phyloP scores from a whole-genome alignment of 148 eudicot species.

The Rhododendron kiyosumense region DNA sequence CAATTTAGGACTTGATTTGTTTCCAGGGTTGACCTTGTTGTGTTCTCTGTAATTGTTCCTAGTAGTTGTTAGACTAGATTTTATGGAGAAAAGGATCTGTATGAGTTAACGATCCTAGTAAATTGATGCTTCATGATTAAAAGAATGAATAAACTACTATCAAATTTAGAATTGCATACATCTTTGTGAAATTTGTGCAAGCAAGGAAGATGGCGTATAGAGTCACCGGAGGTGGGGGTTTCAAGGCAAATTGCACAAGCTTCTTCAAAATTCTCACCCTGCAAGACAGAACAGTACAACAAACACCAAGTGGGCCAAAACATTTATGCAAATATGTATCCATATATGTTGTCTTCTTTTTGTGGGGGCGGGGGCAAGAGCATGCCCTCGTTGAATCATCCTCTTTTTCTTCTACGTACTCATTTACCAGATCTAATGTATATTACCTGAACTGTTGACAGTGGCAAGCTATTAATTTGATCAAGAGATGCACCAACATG shows the following conservation, averaged over 20 bases:
- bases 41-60: background rate
- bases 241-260: conserved; percentile 88
- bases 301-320: conserved; percentile 3
- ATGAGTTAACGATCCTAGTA: background rate
- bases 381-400: background rate
- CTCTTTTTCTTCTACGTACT: background rate
- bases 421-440: background rate
- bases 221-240: conserved; percentile 69
- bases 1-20: background rate
- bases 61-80: background rate
- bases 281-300: conserved; percentile 17
- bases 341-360: background rate
- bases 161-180: conserved; percentile 31
- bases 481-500: conserved; percentile 68
- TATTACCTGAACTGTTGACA: conserved; percentile 69
- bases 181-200: conserved; percentile 97
- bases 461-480: conserved; percentile 65
- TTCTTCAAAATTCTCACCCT: conserved; percentile 59
- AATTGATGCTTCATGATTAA: background rate
- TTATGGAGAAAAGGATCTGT: background rate
- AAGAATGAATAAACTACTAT: background rate
- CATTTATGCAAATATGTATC: background rate
- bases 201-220: conserved; percentile 92
- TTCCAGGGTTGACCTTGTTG: background rate
- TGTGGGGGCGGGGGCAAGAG: background rate